Conservation (phyloP, 768 basidiomycete genomes). For the Peribolospora baueri region DNA sequence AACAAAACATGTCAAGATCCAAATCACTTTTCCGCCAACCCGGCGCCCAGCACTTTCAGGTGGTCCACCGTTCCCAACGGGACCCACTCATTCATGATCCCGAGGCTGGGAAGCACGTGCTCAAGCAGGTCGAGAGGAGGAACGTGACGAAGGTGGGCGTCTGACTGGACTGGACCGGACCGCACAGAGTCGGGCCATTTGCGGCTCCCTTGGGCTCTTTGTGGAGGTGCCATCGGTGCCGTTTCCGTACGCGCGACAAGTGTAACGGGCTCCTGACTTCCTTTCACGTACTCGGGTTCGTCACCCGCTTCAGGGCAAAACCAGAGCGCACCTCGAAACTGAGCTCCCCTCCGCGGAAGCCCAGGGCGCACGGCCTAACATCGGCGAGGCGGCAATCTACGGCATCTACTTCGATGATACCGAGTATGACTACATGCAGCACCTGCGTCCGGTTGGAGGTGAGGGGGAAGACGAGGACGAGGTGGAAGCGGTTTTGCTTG, state of each 20-base stretch:
- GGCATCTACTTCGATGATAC: slow-evolving; percentile 89
- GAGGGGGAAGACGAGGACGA: slow-evolving; percentile 26
- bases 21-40: slow-evolving; percentile 66
- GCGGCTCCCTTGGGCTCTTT: too few species aligned
- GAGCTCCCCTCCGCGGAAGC: slow-evolving; percentile 27
- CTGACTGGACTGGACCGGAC: not conserved
- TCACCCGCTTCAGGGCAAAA: slow-evolving; percentile 37
- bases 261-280: not conserved
- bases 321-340: slow-evolving; percentile 53
- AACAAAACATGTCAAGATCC: not conserved
- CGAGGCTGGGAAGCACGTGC: slow-evolving; percentile 65
- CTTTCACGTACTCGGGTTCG: not conserved
- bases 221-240: too few species aligned
- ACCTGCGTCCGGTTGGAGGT: slow-evolving; percentile 49
- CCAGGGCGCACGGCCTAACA: slow-evolving; percentile 11
- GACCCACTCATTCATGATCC: slow-evolving; percentile 90
- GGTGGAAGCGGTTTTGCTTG: slow-evolving; percentile 54
- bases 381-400: slow-evolving; percentile 65
- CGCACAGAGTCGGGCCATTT: not conserved
- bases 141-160: slow-evolving; percentile 14
- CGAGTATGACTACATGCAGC: slow-evolving; percentile 95
- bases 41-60: slow-evolving; percentile 77
- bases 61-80: slow-evolving; percentile 83
- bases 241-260: not conserved
- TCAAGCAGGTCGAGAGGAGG: slow-evolving; percentile 52